Evolutionary conservation across 441 rosid species (phyloP), one percentile per base, ranked within the genome.

Genomic region (Arabidopsis hybrid): DNA sequence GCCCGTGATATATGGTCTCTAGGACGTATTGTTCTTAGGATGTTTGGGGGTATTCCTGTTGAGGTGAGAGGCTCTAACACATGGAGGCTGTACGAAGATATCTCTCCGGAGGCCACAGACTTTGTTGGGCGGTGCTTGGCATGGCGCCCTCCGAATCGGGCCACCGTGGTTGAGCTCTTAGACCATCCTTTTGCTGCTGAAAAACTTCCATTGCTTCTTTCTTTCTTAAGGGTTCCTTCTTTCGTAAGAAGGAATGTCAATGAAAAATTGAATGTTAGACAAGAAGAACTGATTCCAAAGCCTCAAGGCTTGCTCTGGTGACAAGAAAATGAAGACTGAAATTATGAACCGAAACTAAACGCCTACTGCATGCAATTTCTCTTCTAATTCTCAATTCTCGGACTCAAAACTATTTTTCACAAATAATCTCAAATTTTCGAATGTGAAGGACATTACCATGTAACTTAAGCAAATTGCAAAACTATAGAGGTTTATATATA

Each of bases 1-100:
- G 36, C 21, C 0, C 21, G 60, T 57, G 73, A 69, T 8, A 13
- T 69, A 16, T 69, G 73, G 73, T 69, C 73, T 45, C 40, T 56
- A 32, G 60, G 60, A 3, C 40, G 60, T n/a, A n/a, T 8, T 7
- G 11, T 56, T 56, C 60, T 56, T n/a, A 56, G 14, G 60, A 56
- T 32, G 21, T 56, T 56, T 56, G 40, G 42, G 5, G 60, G 60
- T 55, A 7, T 55, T 55, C 39, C 60, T 6, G 17, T 12, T 5
- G 60, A 55, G 17, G 35, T 55, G 17, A 13, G 35, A 55, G 60
- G 32, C 12, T n/a, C 39, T 7, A 12, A 55, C 60, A 13, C 36
- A 0, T 53, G 59, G 36, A 53, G 59, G 59, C 14, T 53, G 35
- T 6, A 3, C 17, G 11, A 55, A 55, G 60, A 55, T 55, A 55